A percentile compares a stretch with the other conserved stretches of the same genome.
Conservation (phyloP, 164 flowering plant genomes). For the Buxus sempervirens region DNA sequence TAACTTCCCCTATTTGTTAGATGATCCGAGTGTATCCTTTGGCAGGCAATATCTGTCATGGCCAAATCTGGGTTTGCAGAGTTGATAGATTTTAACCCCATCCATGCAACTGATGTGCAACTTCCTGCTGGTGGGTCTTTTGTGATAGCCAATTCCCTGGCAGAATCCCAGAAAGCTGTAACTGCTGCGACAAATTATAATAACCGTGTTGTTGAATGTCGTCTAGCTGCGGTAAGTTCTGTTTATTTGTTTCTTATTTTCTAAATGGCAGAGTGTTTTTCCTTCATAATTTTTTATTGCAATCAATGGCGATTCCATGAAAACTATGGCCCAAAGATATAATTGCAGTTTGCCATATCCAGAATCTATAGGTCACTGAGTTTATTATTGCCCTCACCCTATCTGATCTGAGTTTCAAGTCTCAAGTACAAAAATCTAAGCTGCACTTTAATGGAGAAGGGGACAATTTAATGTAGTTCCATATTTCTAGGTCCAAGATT, state of each 20-base stretch:
- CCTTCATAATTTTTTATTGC: not conserved
- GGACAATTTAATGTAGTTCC: too few species aligned
- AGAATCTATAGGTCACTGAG: too few species aligned
- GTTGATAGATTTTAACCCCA: constrained; percentile 93
- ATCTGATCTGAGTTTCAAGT: too few species aligned
- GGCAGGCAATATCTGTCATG: constrained; percentile 95
- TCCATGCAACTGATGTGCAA: constrained; percentile 94
- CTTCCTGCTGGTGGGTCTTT: constrained; percentile 91
- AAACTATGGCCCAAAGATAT: too few species aligned
- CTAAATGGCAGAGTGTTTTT: not conserved
- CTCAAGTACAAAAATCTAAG: too few species aligned
- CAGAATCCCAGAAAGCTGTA: constrained; percentile 95
- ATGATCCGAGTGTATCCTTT: constrained; percentile 3
- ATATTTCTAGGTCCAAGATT: too few species aligned
- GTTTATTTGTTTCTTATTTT: not conserved
- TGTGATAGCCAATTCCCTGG: constrained; percentile 89
- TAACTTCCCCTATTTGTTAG: not conserved
- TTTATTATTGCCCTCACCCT: too few species aligned
- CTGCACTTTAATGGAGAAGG: too few species aligned
- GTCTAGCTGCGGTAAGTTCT: constrained; percentile 79
- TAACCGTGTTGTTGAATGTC: constrained; percentile 94
- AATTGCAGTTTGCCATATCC: too few species aligned
- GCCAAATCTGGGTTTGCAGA: constrained; percentile 92
- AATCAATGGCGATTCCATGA: not conserved
- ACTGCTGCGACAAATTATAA: constrained; percentile 98